phyloP scores from a whole-genome alignment of 805 yeast genomes.

The Schwanniomyces vanrijiae region DNA sequence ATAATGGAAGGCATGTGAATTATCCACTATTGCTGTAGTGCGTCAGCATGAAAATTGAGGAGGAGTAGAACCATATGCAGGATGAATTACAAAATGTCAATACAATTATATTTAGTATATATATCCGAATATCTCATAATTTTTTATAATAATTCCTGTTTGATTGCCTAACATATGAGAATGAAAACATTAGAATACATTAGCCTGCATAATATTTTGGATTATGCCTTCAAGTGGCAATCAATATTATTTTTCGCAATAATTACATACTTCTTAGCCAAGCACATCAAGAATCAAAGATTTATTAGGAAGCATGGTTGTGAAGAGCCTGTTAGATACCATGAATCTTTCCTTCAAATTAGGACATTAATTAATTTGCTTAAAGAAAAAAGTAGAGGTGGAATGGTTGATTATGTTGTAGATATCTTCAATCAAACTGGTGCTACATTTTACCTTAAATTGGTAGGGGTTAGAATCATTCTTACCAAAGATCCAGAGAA shows the following conservation, averaged over 20 bases:
- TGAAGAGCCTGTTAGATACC: constrained; percentile 6
- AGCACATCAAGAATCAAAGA: constrained; percentile 1
- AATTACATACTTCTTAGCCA: constrained; percentile 2
- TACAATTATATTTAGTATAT: no score
- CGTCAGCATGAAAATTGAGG: neutral
- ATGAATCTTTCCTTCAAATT: constrained; percentile 7
- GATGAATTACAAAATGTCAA: neutral
- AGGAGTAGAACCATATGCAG: neutral
- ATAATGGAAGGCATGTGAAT: constrained; percentile 2
- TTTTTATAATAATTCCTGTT: neutral
- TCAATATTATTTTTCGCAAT: constrained; percentile 1
- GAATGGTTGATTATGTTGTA: constrained; percentile 15
- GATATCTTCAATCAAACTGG: constrained; percentile 9
- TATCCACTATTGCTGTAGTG: neutral
- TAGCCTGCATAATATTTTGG: neutral
- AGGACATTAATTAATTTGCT: constrained; percentile 10
- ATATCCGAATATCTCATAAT: neutral
- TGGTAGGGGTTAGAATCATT: constrained; percentile 20
- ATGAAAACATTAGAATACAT: neutral
- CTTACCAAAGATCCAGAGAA: constrained; percentile 36
- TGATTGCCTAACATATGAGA: neutral
- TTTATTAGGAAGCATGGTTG: constrained; percentile 18
- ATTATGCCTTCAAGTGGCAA: constrained; percentile 6
- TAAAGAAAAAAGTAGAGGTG: constrained; percentile 17
- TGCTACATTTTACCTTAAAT: constrained; percentile 12